Base-by-base conservation (phyloP, 768 basidiomycete species). In the Suillus occidentalis region DNA sequence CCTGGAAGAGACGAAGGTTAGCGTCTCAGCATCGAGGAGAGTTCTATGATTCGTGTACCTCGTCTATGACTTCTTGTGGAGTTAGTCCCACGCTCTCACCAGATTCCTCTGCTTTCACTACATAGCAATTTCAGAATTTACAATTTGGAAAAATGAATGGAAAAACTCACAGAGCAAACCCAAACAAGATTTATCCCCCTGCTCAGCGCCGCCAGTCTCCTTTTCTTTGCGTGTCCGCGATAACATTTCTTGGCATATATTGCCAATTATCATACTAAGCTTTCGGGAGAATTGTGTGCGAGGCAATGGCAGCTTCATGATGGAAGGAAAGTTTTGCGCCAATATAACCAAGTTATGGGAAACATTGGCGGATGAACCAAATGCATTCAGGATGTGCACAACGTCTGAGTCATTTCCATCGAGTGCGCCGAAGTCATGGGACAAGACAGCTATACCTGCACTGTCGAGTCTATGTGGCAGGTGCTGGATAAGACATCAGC, bases 361-460 rank as follows among this genome's bases (percentile, higher is more conserved):
- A 62, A 63, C 67, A 18, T 65, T 59, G 12, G 71, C 67, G 28
- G 71, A 66, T 28, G 62, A 40, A 13, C 52, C 60, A 25, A 79
- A 60, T 9, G 70, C 47, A 6, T 77, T 75, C 56, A 79, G 73
- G 0, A 69, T 62, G 7, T 67, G 67, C 3, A 71, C 68, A 10
- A 79, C 75, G 0, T 71, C 53, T 8, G 72, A 59, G 4, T 25
- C 45, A 63, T 79, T 75, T 16, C 82, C 81, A 2, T 77, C 74
- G 20, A 84, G 73, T 0, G 80, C 70, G 10, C 77, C 76, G 64
- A 84, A 84, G 66, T 82, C 75, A 69, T 82, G 80, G 7, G 80
- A 77, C 68, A 84, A 82, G 0, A 82, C 78, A 4, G 80, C 80
- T 55, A 81, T 78, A 12, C 83, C 81, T 58, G 82, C 77, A 56